Percentiles rank a stretch among this genome's conserved stretches.
Conservation (phyloP, 2,329 filamentous ascomycete species). For the Metarhizium robertsii region DNA sequence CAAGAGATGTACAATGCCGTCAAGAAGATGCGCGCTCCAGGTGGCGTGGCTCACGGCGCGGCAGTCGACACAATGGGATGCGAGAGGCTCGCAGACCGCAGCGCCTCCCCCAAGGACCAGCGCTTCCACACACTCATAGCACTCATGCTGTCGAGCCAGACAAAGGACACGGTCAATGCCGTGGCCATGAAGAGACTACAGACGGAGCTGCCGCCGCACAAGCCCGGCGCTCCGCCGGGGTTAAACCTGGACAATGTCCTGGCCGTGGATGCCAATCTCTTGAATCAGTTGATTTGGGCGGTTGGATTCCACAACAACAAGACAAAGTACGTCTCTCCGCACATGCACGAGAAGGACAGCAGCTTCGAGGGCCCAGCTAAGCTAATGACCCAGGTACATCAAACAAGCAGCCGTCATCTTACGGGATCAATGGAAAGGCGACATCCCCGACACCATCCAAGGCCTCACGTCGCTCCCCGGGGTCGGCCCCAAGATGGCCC, state of each 20-base stretch:
- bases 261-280: conserved; percentile 52
- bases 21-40: conserved; percentile 60
- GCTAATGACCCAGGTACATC: conserved; percentile 39
- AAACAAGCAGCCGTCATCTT: conserved; percentile 67
- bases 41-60: conserved; percentile 55
- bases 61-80: conserved; percentile 98
- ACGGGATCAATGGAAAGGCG: conserved; percentile 57
- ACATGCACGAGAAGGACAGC: not conserved
- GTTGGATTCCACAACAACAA: conserved; percentile 96
- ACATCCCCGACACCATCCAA: conserved; percentile 72
- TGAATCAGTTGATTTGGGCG: conserved; percentile 68
- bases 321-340: conserved; percentile 44
- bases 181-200: conserved; percentile 74
- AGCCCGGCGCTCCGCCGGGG: conserved; percentile 33
- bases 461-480: conserved; percentile 72
- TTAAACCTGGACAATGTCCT: conserved; percentile 73
- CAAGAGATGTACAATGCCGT: conserved; percentile 70
- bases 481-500: conserved; percentile 92
- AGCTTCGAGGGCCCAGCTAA: not conserved
- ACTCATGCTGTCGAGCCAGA: conserved; percentile 87
- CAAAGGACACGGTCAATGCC: conserved; percentile 84
- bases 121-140: conserved; percentile 81
- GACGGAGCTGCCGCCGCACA: conserved; percentile 53
- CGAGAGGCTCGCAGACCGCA: conserved; percentile 56
- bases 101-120: conserved; percentile 43